Evolutionary conservation across 306 rosid genomes (phyloP).

Genomic region (Pterocarpus santalinus): DNA sequence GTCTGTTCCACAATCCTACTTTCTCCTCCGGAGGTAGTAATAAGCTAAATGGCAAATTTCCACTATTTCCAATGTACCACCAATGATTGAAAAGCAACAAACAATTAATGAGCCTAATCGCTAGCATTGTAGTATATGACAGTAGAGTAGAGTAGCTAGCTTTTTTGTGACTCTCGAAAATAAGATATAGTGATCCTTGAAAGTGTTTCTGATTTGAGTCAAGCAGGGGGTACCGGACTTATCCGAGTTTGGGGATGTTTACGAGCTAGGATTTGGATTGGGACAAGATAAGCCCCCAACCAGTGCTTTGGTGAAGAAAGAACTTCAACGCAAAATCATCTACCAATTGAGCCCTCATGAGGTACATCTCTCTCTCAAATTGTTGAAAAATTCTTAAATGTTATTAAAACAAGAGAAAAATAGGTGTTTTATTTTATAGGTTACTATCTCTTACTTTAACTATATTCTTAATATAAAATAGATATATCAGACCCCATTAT

Average conservation of each 20-base stretch:
- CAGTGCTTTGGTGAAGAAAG: conserved; percentile 76
- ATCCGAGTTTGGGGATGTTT: conserved; percentile 81
- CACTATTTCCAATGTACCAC: conserved; percentile 4
- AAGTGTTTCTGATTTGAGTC: conserved; percentile 21
- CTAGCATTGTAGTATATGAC: not conserved
- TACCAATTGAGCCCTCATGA: not conserved
- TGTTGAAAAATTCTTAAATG: too few relatives aligned
- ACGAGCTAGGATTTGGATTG: conserved; percentile 73
- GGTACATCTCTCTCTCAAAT: not conserved
- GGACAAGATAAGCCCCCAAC: conserved; percentile 89
- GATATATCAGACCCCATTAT: too few relatives aligned
- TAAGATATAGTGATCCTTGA: not conserved
- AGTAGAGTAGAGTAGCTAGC: not conserved
- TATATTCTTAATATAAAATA: too few relatives aligned
- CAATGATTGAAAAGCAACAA: conserved; percentile 52
- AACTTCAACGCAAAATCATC: conserved; percentile 34
- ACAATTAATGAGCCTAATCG: conserved; percentile 36
- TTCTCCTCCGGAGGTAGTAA: not conserved
- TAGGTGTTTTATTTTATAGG: too few relatives aligned
- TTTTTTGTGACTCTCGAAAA: conserved; percentile 10
- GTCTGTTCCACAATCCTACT: conserved; percentile 42
- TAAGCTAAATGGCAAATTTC: conserved; percentile 16
- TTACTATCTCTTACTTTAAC: too few relatives aligned
- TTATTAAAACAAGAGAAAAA: too few relatives aligned
- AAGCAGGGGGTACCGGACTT: conserved; percentile 85